Percentiles rank a stretch among this genome's conserved stretches.
These are phyloP conservation scores for Macadamia integrifolia DNA, from an alignment of 164 flowering plant species.

Conservation along the genomic window DNA sequence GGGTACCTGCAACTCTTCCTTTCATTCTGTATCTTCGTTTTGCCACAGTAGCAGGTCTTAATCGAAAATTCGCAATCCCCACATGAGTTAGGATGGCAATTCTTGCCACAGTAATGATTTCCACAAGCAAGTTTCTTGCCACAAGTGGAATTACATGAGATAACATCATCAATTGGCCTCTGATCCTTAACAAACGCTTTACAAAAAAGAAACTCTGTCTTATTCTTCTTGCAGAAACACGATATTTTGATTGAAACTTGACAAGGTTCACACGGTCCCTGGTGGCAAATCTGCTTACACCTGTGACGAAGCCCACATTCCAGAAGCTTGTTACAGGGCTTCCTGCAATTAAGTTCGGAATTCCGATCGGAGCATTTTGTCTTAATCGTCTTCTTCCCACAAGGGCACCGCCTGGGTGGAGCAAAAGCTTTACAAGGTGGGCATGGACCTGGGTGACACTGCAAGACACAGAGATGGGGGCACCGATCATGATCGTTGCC, in stretches of 20 bases:
- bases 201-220: constrained; percentile 52
- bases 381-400: constrained; percentile 72
- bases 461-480: constrained; percentile 87
- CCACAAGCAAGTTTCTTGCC: constrained; percentile 67
- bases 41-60: constrained; percentile 8
- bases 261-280: constrained; percentile 78
- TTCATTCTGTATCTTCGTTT: constrained; percentile 45
- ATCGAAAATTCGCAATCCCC: constrained; percentile 56
- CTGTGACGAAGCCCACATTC: constrained; percentile 71
- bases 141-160: constrained; percentile 63
- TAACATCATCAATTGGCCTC: constrained; percentile 54
- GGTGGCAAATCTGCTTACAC: constrained; percentile 65
- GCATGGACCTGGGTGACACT: constrained; percentile 99
- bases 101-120: constrained; percentile 60
- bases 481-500: constrained; percentile 49
- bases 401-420: constrained; percentile 71
- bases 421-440: constrained; percentile 98
- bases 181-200: constrained; percentile 75
- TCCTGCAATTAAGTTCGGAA: constrained; percentile 66
- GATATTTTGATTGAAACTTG: constrained; percentile 47
- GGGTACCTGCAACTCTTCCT: constrained; percentile 81
- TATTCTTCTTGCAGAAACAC: constrained; percentile 76
- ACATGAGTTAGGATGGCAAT: constrained; percentile 87
- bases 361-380: constrained; percentile 75
- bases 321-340: constrained; percentile 67